Conservation (phyloP, 2,329 filamentous ascomycete species). For the Diaporthe humulicola region DNA sequence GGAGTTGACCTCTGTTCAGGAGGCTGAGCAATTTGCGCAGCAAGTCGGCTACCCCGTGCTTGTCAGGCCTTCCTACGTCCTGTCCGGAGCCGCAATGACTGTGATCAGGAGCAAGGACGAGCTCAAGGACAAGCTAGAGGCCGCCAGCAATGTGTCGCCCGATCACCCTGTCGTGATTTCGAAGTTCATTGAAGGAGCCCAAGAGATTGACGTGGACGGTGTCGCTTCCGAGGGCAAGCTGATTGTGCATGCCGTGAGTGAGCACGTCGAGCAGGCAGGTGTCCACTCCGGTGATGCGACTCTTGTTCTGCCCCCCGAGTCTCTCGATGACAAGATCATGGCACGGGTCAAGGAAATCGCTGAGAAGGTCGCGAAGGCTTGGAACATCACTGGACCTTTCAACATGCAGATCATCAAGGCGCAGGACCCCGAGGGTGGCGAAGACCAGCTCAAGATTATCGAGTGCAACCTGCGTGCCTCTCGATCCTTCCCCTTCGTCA, state of each 20-base stretch:
- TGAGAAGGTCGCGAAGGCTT: conserved; percentile 94
- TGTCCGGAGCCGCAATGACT: conserved; percentile 98
- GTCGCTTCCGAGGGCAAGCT: conserved; percentile 90
- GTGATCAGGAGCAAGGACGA: conserved; percentile 91
- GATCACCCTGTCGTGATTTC: conserved; percentile 98
- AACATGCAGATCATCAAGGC: conserved; percentile 99
- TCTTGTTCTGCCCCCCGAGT: conserved; percentile 87
- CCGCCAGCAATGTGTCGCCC: conserved; percentile 89
- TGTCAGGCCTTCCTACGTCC: conserved; percentile 93
- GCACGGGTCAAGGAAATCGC: conserved; percentile 95
- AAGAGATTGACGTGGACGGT: conserved; percentile 97
- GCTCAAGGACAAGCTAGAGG: conserved; percentile 93
- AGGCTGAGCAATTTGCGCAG: conserved; percentile 88
- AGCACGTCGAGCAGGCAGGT: conserved; percentile 97
- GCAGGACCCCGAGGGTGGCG: conserved; percentile 79
- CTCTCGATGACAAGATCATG: conserved; percentile 82
- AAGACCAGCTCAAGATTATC: conserved; percentile 90
- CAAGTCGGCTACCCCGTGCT: conserved; percentile 93
- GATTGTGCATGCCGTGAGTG: conserved; percentile 90
- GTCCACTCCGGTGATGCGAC: conserved; percentile 99
- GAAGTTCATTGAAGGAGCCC: conserved; percentile 96
- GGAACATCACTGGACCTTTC: conserved; percentile 97
- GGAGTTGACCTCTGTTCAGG: conserved; percentile 90
- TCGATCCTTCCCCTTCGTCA: conserved; percentile 97
- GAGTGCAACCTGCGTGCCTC: conserved; percentile 98